Conservation (phyloP, 495 filamentous ascomycete species). For the Lasiosphaeria hispida region DNA sequence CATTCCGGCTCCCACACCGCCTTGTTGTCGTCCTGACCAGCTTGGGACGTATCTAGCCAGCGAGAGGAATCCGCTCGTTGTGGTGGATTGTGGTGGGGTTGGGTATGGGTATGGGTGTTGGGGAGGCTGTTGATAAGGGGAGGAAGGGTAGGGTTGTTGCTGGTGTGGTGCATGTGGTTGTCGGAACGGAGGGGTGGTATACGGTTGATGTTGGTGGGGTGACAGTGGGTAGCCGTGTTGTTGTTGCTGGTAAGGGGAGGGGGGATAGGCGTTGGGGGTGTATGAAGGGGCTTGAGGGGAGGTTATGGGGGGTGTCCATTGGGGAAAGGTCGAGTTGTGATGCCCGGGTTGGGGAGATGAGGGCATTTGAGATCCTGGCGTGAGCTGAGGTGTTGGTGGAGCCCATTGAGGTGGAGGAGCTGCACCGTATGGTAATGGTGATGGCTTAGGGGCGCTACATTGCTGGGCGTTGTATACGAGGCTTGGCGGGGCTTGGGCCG, state of each 20-base stretch:
- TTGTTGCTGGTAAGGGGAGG: not conserved
- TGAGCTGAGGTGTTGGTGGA: not conserved
- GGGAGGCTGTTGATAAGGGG: not conserved
- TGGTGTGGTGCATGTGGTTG: no score
- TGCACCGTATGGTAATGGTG: no score
- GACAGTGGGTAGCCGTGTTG: not conserved
- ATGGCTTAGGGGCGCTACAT: no score
- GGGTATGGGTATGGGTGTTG: slow-evolving; percentile 1
- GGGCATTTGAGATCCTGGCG: not conserved
- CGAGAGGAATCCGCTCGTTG: not conserved
- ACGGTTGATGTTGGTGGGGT: not conserved
- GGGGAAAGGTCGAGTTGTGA: not conserved
- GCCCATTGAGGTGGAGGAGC: no score
- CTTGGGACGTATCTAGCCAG: not conserved
- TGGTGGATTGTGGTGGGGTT: not conserved
- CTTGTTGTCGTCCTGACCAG: not conserved
- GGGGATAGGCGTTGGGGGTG: not conserved
- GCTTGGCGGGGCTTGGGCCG: no score
- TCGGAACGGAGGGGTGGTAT: no score
- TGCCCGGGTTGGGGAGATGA: not conserved
- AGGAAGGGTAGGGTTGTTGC: not conserved
- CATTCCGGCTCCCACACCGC: not conserved
- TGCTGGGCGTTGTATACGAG: no score
- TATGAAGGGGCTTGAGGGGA: not conserved
- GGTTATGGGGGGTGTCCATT: not conserved